These are phyloP conservation scores for Mucor circinelloides DNA, from an alignment of 371 early-diverging fungal species.

Conservation along the genomic window DNA sequence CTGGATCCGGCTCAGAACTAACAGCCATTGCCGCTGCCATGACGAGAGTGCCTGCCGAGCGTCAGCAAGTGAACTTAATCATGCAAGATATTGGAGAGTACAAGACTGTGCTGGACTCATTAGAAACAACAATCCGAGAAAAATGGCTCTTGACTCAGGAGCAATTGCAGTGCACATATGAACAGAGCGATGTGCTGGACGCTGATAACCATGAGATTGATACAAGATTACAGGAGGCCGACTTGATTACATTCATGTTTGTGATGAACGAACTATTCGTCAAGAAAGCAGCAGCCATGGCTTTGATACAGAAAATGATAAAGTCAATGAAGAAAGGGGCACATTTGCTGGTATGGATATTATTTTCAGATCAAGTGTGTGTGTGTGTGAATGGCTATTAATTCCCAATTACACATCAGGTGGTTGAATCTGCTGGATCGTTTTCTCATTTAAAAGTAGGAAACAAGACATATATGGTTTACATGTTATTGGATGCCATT, in stretches of 20 bases:
- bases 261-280: constrained; percentile 90
- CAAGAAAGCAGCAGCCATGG: constrained; percentile 75
- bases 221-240: constrained; percentile 57
- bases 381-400: constrained; percentile 9
- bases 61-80: constrained; percentile 49
- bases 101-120: constrained; percentile 34
- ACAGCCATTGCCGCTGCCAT: constrained; percentile 81
- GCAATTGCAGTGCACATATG: constrained; percentile 39
- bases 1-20: constrained; percentile 89
- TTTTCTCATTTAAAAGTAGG: constrained; percentile 87
- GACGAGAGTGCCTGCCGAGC: constrained; percentile 50
- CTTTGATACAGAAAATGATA: constrained; percentile 71
- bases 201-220: constrained; percentile 20
- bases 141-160: constrained; percentile 34
- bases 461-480: constrained; percentile 81
- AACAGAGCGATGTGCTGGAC: constrained; percentile 54
- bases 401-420: constrained; percentile 29
- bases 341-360: constrained; percentile 68
- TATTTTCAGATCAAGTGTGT: too few relatives aligned
- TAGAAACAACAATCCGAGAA: constrained; percentile 37
- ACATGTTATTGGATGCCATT: constrained; percentile 83
- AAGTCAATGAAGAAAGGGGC: constrained; percentile 68
- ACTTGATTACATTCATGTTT: constrained; percentile 87
- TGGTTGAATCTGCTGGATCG: constrained; percentile 94
- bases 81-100: constrained; percentile 82